These are phyloP conservation scores for Fusarium cyanostomum DNA, from an alignment of 2,329 filamentous ascomycete species.

Conservation along the genomic window DNA sequence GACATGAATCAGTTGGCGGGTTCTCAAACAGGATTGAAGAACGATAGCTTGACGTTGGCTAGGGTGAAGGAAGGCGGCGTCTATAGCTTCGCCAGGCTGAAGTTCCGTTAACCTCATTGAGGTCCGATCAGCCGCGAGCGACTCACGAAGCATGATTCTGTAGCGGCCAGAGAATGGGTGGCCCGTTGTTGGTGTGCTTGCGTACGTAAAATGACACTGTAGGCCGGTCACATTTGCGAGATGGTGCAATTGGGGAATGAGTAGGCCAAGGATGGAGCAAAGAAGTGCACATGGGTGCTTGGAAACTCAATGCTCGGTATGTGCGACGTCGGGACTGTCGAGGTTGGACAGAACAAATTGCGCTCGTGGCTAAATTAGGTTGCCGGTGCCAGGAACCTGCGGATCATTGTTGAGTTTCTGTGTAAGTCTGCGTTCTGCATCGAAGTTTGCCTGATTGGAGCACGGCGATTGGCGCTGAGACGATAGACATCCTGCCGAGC, in stretches of 20 bases:
- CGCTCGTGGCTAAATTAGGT: not conserved
- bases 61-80: conserved; percentile 2
- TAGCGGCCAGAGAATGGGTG: not conserved
- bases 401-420: conserved; percentile 15
- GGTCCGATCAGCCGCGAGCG: not conserved
- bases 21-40: not conserved
- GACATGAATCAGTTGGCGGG: conserved; percentile 21
- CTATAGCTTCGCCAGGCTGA: conserved; percentile 11
- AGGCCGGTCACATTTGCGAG: not conserved
- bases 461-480: not conserved
- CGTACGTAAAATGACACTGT: conserved; percentile 3
- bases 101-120: not conserved
- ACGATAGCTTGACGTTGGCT: conserved; percentile 12
- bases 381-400: conserved; percentile 12
- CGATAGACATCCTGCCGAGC: conserved; percentile 7
- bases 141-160: not conserved
- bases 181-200: not conserved
- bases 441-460: not conserved
- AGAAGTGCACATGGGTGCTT: conserved; percentile 9
- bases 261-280: conserved; percentile 21
- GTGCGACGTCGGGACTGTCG: conserved; percentile 34
- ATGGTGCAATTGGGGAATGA: conserved; percentile 2
- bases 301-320: conserved; percentile 13
- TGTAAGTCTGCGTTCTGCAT: conserved; percentile 1
- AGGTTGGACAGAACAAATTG: conserved; percentile 21